Conservation (phyloP, 1,139 yeast genomes). For the Petasospora fabianii region DNA sequence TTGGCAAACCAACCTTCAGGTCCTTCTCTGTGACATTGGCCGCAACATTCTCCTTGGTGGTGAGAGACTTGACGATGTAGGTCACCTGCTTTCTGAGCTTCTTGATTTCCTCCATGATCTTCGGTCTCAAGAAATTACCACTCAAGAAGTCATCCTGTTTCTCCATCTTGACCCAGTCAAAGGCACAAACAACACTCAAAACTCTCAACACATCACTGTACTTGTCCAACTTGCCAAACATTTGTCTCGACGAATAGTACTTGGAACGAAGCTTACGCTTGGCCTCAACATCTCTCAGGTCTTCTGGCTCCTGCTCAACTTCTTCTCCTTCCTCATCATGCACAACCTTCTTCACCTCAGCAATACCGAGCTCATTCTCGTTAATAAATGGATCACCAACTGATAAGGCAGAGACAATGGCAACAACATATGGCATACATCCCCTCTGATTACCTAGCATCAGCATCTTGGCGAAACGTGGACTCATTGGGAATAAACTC, state of each 20-base stretch:
- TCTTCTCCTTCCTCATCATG: conserved; percentile 24
- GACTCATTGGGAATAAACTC: conserved; percentile 91
- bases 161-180: conserved; percentile 64
- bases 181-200: conserved; percentile 84
- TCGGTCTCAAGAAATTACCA: conserved; percentile 58
- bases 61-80: conserved; percentile 64
- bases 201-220: conserved; percentile 71
- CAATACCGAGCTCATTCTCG: conserved; percentile 67
- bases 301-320: conserved; percentile 31
- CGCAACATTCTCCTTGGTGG: conserved; percentile 57
- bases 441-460: conserved; percentile 83
- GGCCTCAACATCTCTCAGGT: conserved; percentile 37
- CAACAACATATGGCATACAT: conserved; percentile 82
- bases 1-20: conserved; percentile 65
- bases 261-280: conserved; percentile 44
- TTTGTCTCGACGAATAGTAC: conserved; percentile 52
- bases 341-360: conserved; percentile 17
- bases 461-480: conserved; percentile 87
- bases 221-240: conserved; percentile 65
- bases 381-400: conserved; percentile 89
- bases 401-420: conserved; percentile 87
- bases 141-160: conserved; percentile 45
- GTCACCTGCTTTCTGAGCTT: conserved; percentile 79
- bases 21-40: conserved; percentile 45
- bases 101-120: conserved; percentile 78